Evolutionary conservation across 2,329 filamentous ascomycete species (phyloP).

Genomic region (Apiospora saccharicola): DNA sequence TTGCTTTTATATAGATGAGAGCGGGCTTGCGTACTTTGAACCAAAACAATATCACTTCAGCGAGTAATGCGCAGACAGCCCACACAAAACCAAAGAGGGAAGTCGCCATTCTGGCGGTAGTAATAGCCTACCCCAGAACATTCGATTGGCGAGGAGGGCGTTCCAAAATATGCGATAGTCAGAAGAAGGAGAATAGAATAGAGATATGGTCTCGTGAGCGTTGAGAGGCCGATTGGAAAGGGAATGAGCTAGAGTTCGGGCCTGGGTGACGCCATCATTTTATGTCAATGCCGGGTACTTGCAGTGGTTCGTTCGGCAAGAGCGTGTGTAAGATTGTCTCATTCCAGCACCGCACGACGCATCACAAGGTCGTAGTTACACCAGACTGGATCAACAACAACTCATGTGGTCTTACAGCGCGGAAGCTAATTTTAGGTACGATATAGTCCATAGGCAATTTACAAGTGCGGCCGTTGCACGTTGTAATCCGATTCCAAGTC

Average conservation of each 20-base stretch:
- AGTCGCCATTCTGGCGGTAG: slow-evolving; percentile 1
- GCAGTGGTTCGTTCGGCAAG: slow-evolving; percentile 8
- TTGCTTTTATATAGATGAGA: neutral
- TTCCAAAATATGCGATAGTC: neutral
- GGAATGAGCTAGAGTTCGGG: neutral
- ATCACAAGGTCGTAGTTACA: neutral
- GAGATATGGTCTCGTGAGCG: neutral
- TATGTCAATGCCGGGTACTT: neutral
- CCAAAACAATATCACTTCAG: slow-evolving; percentile 71
- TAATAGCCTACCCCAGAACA: neutral
- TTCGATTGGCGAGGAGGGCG: neutral
- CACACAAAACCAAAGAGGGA: slow-evolving; percentile 45
- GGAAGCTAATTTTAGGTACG: slow-evolving; percentile 6
- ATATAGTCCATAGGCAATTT: neutral
- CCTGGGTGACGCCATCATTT: slow-evolving; percentile 11
- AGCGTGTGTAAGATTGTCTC: slow-evolving; percentile 15
- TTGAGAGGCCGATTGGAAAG: neutral
- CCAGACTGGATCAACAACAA: neutral
- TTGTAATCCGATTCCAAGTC: neutral
- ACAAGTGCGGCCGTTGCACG: slow-evolving; percentile 3
- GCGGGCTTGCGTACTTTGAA: slow-evolving; percentile 53
- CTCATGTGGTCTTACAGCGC: neutral
- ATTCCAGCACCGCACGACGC: slow-evolving; percentile 6
- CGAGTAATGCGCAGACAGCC: slow-evolving; percentile 63
- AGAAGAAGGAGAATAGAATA: neutral